Conservation (phyloP, 2,329 filamentous ascomycete genomes). For the Coniochaeta prunicola region DNA sequence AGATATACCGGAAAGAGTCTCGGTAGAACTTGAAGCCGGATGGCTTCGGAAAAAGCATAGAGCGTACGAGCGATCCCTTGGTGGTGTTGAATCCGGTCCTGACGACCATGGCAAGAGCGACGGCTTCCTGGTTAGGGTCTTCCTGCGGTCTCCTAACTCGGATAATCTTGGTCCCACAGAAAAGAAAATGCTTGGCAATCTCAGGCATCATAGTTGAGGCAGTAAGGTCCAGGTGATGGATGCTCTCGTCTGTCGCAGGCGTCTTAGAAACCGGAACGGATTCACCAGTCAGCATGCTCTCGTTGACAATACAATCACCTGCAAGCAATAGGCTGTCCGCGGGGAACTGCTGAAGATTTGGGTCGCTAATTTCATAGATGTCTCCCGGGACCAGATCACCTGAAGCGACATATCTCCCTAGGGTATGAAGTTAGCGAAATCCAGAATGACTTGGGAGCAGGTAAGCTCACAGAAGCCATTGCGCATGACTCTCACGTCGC, state of each 20-base stretch:
- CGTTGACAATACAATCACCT: constrained; percentile 96
- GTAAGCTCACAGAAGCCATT: constrained; percentile 76
- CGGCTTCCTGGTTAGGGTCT: constrained; percentile 77
- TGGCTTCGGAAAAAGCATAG: constrained; percentile 97
- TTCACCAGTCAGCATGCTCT: constrained; percentile 97
- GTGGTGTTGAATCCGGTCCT: constrained; percentile 97
- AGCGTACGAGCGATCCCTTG: constrained; percentile 89
- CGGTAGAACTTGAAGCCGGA: constrained; percentile 98
- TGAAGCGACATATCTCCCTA: constrained; percentile 75
- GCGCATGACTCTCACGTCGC: constrained; percentile 85
- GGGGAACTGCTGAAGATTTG: constrained; percentile 78
- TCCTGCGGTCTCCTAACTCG: constrained; percentile 84
- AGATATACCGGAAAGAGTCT: constrained; percentile 96
- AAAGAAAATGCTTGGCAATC: constrained; percentile 82
- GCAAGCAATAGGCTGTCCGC: constrained; percentile 87
- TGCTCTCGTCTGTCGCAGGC: constrained; percentile 71
- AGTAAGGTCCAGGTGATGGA: constrained; percentile 69
- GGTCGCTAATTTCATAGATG: constrained; percentile 94
- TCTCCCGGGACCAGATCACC: constrained; percentile 89
- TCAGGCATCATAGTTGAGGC: constrained; percentile 78
- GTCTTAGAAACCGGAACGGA: constrained; percentile 94
- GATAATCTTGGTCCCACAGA: constrained; percentile 92
- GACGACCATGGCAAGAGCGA: constrained; percentile 84
- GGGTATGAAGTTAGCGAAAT: neutral
- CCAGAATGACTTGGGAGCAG: neutral